Evolutionary conservation across 2,329 filamentous ascomycete species (phyloP).

Genomic region (Paecilomyces variotii): DNA sequence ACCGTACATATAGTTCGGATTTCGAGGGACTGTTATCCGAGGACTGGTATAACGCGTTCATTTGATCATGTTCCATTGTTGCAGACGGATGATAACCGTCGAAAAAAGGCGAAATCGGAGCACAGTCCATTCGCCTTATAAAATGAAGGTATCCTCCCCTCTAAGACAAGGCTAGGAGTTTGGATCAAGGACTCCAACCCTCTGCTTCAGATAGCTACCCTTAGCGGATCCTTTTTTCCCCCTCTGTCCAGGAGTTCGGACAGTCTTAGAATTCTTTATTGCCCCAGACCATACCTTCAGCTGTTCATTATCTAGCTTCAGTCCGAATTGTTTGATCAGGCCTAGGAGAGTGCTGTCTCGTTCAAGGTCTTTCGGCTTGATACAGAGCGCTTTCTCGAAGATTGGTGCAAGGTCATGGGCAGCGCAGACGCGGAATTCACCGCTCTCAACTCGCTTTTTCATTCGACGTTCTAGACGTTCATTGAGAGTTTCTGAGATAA

Average conservation of each 20-base stretch:
- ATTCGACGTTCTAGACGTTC: constrained; percentile 18
- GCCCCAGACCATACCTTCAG: not conserved
- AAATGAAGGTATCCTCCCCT: too few species aligned
- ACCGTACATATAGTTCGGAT: too few species aligned
- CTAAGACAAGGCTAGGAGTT: too few species aligned
- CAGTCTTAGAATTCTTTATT: not conserved
- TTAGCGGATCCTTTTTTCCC: not conserved
- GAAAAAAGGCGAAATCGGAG: too few species aligned
- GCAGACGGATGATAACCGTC: too few species aligned
- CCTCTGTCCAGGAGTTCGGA: not conserved
- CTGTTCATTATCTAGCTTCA: not conserved
- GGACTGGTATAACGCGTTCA: too few species aligned
- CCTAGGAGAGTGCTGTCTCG: constrained; percentile 9
- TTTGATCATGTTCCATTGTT: too few species aligned
- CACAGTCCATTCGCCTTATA: too few species aligned
- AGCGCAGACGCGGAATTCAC: constrained; percentile 25
- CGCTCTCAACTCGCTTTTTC: constrained; percentile 20
- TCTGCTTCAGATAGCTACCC: not conserved
- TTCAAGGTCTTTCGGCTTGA: constrained; percentile 18
- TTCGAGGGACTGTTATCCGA: too few species aligned
- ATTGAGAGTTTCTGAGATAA: constrained; percentile 12
- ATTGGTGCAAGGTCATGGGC: constrained; percentile 26
- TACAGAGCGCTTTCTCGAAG: constrained; percentile 18
- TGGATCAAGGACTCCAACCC: too few species aligned
- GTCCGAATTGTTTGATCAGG: not conserved